Evolutionary conservation across 2,329 filamentous ascomycete species (phyloP).

Genomic region (Fusarium albidum): DNA sequence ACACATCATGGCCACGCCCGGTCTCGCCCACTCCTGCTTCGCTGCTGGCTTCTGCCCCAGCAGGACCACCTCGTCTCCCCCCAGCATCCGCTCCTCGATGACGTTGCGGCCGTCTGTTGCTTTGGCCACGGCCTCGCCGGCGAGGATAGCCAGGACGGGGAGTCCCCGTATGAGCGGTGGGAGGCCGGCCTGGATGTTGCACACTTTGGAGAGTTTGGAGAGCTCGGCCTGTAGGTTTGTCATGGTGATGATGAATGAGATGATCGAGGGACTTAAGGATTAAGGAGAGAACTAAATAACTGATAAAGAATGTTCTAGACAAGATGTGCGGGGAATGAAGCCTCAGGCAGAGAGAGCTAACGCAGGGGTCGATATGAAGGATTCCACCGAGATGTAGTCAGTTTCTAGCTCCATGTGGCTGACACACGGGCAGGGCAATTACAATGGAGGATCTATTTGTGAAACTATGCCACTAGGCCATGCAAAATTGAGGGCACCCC

Average conservation of each 20-base stretch:
- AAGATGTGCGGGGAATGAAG: no score
- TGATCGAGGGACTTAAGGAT: no score
- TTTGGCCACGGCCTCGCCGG: slow-evolving; percentile 27
- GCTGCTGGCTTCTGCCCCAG: neutral
- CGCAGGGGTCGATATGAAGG: no score
- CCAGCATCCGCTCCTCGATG: slow-evolving; percentile 29
- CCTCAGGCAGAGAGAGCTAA: no score
- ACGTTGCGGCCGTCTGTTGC: slow-evolving; percentile 15
- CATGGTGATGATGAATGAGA: slow-evolving; percentile 2
- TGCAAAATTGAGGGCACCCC: no score
- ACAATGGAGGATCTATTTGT: no score
- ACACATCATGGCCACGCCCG: slow-evolving; percentile 17
- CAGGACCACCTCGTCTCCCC: slow-evolving; percentile 15
- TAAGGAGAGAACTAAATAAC: no score
- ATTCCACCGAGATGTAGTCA: no score
- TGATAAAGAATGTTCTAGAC: no score
- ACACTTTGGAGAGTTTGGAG: slow-evolving; percentile 27
- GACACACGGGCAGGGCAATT: no score
- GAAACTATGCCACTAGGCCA: no score
- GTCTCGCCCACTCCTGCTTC: neutral
- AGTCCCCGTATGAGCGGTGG: slow-evolving; percentile 29
- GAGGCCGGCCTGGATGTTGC: slow-evolving; percentile 30
- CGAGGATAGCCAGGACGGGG: slow-evolving; percentile 27
- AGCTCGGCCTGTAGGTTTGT: slow-evolving; percentile 27
- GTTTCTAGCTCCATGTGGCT: no score